Base-by-base conservation (phyloP, 495 filamentous ascomycete species). In the Astrothelium macrocarpum region DNA sequence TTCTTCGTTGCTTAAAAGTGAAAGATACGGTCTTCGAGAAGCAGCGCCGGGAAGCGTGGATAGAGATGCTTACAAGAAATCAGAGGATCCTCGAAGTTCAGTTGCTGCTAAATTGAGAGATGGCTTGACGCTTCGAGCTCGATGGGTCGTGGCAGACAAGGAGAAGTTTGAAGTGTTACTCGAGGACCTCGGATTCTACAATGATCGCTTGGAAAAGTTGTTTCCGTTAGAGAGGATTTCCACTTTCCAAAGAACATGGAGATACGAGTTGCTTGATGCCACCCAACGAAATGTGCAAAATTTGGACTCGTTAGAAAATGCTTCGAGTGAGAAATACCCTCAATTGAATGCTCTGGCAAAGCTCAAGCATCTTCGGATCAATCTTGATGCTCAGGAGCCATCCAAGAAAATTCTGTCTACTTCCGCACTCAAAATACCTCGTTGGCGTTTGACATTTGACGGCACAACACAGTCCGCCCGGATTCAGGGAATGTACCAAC, bases 61-160 rank as follows among this genome's bases (percentile, higher is more conserved):
- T 36, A 65, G 49, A 42, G 65, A 67, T 12, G 62, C 62, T 26
- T 67, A 67, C 62, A 64, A 46, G 32, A 56, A 59, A 26, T 53
- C 42, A 23, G 61, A 49, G 23, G 59, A 66, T 23, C n/a, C 31
- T 10, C 34, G 53, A 31, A 62, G 59, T 25, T 46, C 61, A 23
- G 58, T 31, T 5, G 43, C 60, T 10, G 43, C 26, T 46, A 62
- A 59, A 43, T 39, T 46, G 7, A 62, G 63, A 39, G 67, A 70
- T 28, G 71, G 68, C 46, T 42, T 73, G 23, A 70, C 66, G 26
- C 46, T 76, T 32, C 66, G 71, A 31, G 72, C 74, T 12, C 69
- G 65, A 59, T 76, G 74, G 74, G 74, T 73, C n/a, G 71, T 76
- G 25, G 65, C 60, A 20, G 74, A 76, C 63, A 74, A 73, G 63